Base-by-base conservation (phyloP, 2,329 filamentous ascomycete genomes). In the Exserohilum rostratum region DNA sequence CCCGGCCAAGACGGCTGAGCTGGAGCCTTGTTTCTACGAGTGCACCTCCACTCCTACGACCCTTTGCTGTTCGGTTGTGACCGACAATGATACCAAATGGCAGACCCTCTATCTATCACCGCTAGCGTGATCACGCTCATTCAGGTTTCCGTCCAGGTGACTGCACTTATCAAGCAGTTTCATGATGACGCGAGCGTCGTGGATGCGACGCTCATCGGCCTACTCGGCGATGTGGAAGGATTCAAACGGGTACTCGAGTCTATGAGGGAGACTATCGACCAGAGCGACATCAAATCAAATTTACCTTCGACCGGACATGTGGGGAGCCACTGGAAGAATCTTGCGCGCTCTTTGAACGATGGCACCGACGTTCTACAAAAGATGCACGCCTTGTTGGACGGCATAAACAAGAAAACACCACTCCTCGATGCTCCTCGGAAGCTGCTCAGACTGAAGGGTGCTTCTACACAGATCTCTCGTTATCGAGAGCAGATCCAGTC, bases 261-360 rank as follows among this genome's bases (percentile, higher is more conserved):
- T 11, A 65, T 66, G 63, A 61, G 57, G 54, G 66, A 67, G 29
- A 67, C 63, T 1, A 60, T 69, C 38, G 56, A 60, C 7, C 60
- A 62, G n/a, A 42, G 57, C 11, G 59, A 64, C n/a, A 52, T 61
- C 25, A 59, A 58, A 35, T 54, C 53, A 13, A 52, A 53, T 20
- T 39, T 64, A 10, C 57, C 61, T 22, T 45, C 42, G 3, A 69
- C 61, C 3, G 65, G 64, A 5, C 61, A 67, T 50, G 53, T 64
- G 4, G 61, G 63, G 11, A 62, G 49, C 37, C 65, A 67, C 47
- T 69, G 57, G 60, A 62, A 62, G 37, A 66, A 68, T 25, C 59
- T 68, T 11, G 55, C 59, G 37, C 53, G 59, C 40, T 63, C 61
- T 3, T 34, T 69, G 18, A 57, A 65, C 9, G 65, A 69, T 37